Conservation (phyloP, 2,329 filamentous ascomycete genomes). For the Ophidiomyces ophidiicola region DNA sequence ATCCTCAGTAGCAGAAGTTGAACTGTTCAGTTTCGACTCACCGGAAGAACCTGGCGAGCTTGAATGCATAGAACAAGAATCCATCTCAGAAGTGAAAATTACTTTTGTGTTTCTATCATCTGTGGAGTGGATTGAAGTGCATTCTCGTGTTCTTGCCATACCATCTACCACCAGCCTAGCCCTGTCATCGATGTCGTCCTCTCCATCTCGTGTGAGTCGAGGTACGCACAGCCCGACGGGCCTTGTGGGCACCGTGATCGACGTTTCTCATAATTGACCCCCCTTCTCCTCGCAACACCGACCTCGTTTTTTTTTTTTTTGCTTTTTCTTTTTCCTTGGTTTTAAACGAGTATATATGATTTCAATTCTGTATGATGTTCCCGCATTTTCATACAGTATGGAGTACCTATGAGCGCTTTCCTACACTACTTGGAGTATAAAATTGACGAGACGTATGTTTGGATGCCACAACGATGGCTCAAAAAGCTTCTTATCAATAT, state of each 20-base stretch:
- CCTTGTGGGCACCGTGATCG: constrained; percentile 43
- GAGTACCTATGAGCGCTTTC: no score
- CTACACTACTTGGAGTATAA: no score
- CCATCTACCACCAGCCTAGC: constrained; percentile 42
- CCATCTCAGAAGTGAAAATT: constrained; percentile 29
- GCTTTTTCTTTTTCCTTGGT: background rate
- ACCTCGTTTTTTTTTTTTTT: background rate
- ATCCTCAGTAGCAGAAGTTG: constrained; percentile 26
- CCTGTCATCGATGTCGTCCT: constrained; percentile 24
- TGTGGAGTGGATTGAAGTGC: constrained; percentile 46
- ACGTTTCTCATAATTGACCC: constrained; percentile 20
- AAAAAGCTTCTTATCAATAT: no score
- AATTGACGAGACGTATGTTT: no score
- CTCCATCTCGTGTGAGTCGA: constrained; percentile 36
- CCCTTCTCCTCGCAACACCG: background rate
- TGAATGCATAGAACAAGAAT: background rate
- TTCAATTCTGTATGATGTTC: background rate
- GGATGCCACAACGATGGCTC: no score
- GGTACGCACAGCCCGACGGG: constrained; percentile 46
- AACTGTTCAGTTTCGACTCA: constrained; percentile 35
- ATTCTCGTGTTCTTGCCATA: constrained; percentile 48
- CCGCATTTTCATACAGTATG: no score
- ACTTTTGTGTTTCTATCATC: constrained; percentile 47
- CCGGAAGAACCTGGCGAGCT: constrained; percentile 20
- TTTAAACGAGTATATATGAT: background rate